Percentiles rank a stretch among this genome's conserved stretches.
Conservation (phyloP, 1,284 basidiomycete species). For the Malassezia brasiliensis region DNA sequence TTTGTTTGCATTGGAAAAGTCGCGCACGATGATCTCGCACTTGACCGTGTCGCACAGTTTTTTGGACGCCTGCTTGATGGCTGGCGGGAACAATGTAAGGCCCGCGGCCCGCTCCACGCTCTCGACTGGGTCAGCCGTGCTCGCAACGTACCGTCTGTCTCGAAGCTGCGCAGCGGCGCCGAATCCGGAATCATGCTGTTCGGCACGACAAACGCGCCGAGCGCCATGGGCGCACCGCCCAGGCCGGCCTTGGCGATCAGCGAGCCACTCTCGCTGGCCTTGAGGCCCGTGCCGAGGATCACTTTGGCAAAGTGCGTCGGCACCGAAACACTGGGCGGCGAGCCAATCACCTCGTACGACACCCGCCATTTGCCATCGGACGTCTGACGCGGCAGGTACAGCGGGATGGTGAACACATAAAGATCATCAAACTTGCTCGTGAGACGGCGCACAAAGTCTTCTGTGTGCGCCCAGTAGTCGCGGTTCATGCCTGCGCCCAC, state of each 20-base stretch:
- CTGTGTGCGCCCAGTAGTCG: slow-evolving; percentile 63
- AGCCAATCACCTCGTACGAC: slow-evolving; percentile 77
- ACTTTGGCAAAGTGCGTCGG: slow-evolving; percentile 99
- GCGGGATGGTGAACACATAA: slow-evolving; percentile 90
- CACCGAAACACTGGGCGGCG: slow-evolving; percentile 76
- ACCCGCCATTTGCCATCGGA: slow-evolving; percentile 87
- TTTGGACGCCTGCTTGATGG: slow-evolving; percentile 67
- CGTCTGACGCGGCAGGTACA: slow-evolving; percentile 81
- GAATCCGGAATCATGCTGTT: slow-evolving; percentile 44
- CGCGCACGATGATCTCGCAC: slow-evolving; percentile 39
- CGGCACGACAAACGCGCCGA: slow-evolving; percentile 46
- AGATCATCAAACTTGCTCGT: slow-evolving; percentile 81
- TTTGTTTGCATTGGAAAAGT: slow-evolving; percentile 25
- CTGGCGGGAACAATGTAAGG: slow-evolving; percentile 74
- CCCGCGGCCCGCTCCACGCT: slow-evolving; percentile 84
- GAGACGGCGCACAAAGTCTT: slow-evolving; percentile 85
- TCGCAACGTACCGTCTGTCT: slow-evolving; percentile 22
- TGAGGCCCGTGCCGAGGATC: slow-evolving; percentile 60
- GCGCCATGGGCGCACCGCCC: slow-evolving; percentile 16
- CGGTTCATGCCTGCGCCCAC: slow-evolving; percentile 95
- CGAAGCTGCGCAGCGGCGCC: slow-evolving; percentile 36
- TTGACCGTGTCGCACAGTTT: slow-evolving; percentile 61
- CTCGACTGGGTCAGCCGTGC: slow-evolving; percentile 57
- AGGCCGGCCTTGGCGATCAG: slow-evolving; percentile 15
- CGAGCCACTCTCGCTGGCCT: background rate